phyloP scores from a whole-genome alignment of 2,329 filamentous ascomycete genomes.

The Talaromyces sp. region DNA sequence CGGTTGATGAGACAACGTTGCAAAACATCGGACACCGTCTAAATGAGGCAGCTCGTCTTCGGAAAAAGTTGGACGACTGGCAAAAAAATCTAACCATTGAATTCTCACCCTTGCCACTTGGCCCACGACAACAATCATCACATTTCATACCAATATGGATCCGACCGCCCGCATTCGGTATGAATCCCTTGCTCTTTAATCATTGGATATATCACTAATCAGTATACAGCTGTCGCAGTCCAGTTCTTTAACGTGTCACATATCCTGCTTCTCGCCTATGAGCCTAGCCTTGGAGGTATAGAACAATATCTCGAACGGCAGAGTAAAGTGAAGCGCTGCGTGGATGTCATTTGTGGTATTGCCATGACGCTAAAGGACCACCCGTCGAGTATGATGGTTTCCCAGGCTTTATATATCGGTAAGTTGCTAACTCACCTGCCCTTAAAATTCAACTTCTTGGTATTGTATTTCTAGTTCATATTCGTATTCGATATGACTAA shows the following conservation, averaged over 20 bases:
- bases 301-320: constrained; percentile 23
- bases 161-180: constrained; percentile 28
- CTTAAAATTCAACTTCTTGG: too few species aligned
- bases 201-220: neutral
- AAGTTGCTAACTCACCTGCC: too few species aligned
- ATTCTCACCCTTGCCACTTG: constrained; percentile 26
- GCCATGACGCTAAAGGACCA: constrained; percentile 27
- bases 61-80: constrained; percentile 29
- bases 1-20: constrained; percentile 13
- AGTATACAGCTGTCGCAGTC: constrained; percentile 19
- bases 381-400: constrained; percentile 28
- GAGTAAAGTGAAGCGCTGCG: constrained; percentile 16
- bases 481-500: neutral
- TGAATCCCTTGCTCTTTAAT: too few species aligned
- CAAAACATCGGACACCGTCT: constrained; percentile 14
- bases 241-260: constrained; percentile 25
- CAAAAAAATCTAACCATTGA: constrained; percentile 26
- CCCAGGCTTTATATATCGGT: constrained; percentile 30
- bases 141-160: constrained; percentile 28
- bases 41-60: constrained; percentile 21
- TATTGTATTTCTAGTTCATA: too few species aligned
- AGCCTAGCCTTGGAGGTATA: constrained; percentile 26
- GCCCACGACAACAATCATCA: neutral
- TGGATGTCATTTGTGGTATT: constrained; percentile 31
- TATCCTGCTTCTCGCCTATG: constrained; percentile 25